Evolutionary conservation across 2,329 filamentous ascomycete genomes (phyloP), one percentile per base, ranked within the genome.

Genomic region (Grosmannia clavigera): DNA sequence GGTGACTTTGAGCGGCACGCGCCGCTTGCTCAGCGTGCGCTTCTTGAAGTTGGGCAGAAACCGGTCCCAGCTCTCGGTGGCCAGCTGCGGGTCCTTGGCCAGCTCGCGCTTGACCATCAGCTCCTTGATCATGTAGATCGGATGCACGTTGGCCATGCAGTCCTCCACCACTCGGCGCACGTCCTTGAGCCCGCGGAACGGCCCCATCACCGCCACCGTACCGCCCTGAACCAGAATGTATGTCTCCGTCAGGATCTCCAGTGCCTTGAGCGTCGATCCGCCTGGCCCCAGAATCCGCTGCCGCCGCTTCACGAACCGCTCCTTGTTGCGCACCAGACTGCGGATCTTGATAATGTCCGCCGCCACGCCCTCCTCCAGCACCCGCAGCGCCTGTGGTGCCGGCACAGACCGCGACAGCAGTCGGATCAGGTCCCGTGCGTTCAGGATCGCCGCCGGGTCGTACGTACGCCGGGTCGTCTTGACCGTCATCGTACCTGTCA

Each of bases 41-140:
- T 89, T 95, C 82, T 95, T 96, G 79, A 97, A 97, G 72, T 99
- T 91, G 57, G 94, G 94, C 60, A 99, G 79, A 77, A 97, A 99
- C 22, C 92, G 84, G 68, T 95, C 91, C 92, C 92, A 99, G 72
- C 85, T 94, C 76, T 97, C 92, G 66, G 87, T 84, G 58, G 84
- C 88, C 27, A 97, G 80, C 52, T 87, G 86, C 0, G 88, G 88
- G 69, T 92, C 88, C 72, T 91, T 90, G 59, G 85, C 85, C 55
- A 92, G 76, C 71, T 92, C 88, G 52, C 87, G 82, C 75, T 90
- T 90, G 74, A 91, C 89, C 88, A 91, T 91, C 65, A 92, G 79
- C 72, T 91, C 87, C 73, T 75, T 78, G 70, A 81, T 78, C 66
- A 81, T 74, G 70, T 99, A 97, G 74, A 99, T 95, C 66, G 95